phyloP scores from a whole-genome alignment of 2,329 filamentous ascomycete species.

The Onygenales sp. region DNA sequence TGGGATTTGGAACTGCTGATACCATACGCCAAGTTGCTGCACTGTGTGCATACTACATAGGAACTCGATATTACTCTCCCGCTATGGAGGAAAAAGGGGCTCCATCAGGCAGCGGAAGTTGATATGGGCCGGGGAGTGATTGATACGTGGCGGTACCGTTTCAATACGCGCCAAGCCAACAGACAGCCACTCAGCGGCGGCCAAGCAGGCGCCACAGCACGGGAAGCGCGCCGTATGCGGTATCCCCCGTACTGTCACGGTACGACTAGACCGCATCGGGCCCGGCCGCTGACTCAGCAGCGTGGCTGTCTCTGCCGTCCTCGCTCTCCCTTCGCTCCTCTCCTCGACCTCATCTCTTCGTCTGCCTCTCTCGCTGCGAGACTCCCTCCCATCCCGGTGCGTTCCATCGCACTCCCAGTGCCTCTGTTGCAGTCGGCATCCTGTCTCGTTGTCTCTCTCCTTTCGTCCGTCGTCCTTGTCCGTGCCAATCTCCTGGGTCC shows the following conservation, averaged over 20 bases:
- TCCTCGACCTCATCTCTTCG: neutral
- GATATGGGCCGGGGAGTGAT: too few relatives aligned
- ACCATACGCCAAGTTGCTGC: too few relatives aligned
- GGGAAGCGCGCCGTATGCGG: neutral
- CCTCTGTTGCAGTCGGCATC: neutral
- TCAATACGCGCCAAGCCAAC: neutral
- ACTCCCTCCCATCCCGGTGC: neutral
- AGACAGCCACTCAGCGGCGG: neutral
- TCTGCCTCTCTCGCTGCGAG: neutral
- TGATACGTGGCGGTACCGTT: neutral
- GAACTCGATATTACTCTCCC: too few relatives aligned
- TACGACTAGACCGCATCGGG: too few relatives aligned
- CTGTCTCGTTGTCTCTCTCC: constrained; percentile 16
- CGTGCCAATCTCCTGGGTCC: neutral
- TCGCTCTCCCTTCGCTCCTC: neutral
- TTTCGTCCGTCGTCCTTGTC: constrained; percentile 4
- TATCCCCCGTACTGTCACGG: too few relatives aligned
- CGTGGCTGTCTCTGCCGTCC: too few relatives aligned
- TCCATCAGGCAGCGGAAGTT: too few relatives aligned
- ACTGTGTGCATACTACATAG: too few relatives aligned
- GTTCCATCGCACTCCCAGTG: neutral
- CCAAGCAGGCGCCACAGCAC: neutral
- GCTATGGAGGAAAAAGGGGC: too few relatives aligned
- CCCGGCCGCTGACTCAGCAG: too few relatives aligned
- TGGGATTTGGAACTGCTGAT: too few relatives aligned